A percentile compares a stretch with the other conserved stretches of the same genome.
Evolutionary conservation across 2,329 filamentous ascomycete genomes (phyloP).

Genomic region (Westerdykella aurantiaca): DNA sequence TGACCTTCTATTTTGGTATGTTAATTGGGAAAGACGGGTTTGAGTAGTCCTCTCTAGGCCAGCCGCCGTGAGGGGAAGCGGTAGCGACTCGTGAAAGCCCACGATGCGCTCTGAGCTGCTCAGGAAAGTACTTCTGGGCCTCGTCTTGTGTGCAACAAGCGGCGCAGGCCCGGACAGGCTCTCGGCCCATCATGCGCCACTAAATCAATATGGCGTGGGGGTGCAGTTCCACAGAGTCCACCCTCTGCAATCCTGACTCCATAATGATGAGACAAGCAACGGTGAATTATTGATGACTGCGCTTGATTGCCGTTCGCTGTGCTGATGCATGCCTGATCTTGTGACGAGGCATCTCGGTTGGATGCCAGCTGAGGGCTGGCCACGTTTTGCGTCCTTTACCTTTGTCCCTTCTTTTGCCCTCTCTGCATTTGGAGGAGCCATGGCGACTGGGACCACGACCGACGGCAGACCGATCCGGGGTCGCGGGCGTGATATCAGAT

Average conservation of each 20-base stretch:
- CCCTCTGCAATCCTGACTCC: slow-evolving; percentile 4
- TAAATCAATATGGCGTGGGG: slow-evolving; percentile 4
- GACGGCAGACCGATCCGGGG: slow-evolving; percentile 15
- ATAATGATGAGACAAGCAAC: background rate
- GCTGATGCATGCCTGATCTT: slow-evolving; percentile 23
- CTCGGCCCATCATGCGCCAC: slow-evolving; percentile 3
- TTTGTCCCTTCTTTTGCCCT: slow-evolving; percentile 14
- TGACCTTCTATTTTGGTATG: slow-evolving; percentile 5
- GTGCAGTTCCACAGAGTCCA: background rate
- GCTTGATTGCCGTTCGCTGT: slow-evolving; percentile 2
- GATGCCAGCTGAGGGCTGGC: slow-evolving; percentile 16
- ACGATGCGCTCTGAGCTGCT: background rate
- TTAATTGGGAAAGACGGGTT: too few species aligned
- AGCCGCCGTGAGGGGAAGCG: slow-evolving; percentile 3
- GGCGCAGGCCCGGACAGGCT: too few species aligned
- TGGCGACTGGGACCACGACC: slow-evolving; percentile 28
- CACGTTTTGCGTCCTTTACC: slow-evolving; percentile 28
- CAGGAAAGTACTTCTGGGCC: slow-evolving; percentile 13
- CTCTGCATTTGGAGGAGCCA: slow-evolving; percentile 12
- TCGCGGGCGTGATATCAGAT: slow-evolving; percentile 30
- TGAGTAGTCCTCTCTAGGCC: slow-evolving; percentile 1
- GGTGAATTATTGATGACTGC: slow-evolving; percentile 11
- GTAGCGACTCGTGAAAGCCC: background rate
- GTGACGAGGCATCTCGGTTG: slow-evolving; percentile 15
- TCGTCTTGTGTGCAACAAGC: slow-evolving; percentile 7